A percentile compares a stretch with the other conserved stretches of the same genome.
These are phyloP conservation scores for Cochlearia excelsa DNA, from an alignment of 345 rosid species.

Conservation along the genomic window DNA sequence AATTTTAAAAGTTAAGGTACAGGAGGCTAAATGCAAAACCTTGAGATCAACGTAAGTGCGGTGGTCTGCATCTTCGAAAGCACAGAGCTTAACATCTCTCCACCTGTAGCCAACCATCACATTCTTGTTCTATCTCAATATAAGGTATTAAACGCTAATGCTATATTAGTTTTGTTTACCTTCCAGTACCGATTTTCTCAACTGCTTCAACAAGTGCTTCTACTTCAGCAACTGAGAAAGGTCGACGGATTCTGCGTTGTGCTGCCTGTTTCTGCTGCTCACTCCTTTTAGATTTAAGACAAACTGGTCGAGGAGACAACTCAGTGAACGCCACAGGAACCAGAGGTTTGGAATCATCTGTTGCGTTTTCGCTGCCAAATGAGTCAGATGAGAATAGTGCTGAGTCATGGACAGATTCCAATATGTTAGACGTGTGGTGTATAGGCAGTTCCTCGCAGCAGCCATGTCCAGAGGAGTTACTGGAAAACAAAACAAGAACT, in stretches of 20 bases:
- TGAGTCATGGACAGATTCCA: slow-evolving; percentile 72
- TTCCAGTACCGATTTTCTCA: slow-evolving; percentile 96
- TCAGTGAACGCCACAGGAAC: slow-evolving; percentile 46
- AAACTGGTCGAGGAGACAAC: slow-evolving; percentile 46
- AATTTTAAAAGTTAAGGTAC: too few species aligned
- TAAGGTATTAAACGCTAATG: not conserved
- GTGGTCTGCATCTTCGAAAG: slow-evolving; percentile 82
- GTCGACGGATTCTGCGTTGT: slow-evolving; percentile 93
- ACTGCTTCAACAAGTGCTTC: slow-evolving; percentile 96
- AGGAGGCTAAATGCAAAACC: slow-evolving; percentile 38
- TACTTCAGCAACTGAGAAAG: slow-evolving; percentile 93
- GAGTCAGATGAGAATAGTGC: slow-evolving; percentile 56
- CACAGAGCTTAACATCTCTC: slow-evolving; percentile 86
- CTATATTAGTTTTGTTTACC: slow-evolving; percentile 33
- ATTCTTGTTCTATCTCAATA: slow-evolving; percentile 2
- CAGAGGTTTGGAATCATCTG: slow-evolving; percentile 56
- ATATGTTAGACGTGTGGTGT: slow-evolving; percentile 34
- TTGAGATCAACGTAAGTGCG: slow-evolving; percentile 95
- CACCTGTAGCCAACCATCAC: slow-evolving; percentile 50
- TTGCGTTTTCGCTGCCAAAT: slow-evolving; percentile 39
- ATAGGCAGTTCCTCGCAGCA: slow-evolving; percentile 40
- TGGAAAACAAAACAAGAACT: slow-evolving; percentile 29
- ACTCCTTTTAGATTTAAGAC: slow-evolving; percentile 60
- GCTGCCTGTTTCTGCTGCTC: slow-evolving; percentile 47
- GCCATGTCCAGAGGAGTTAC: slow-evolving; percentile 44